Conservation (phyloP, 768 basidiomycete genomes). For the Termitomyces sp. region DNA sequence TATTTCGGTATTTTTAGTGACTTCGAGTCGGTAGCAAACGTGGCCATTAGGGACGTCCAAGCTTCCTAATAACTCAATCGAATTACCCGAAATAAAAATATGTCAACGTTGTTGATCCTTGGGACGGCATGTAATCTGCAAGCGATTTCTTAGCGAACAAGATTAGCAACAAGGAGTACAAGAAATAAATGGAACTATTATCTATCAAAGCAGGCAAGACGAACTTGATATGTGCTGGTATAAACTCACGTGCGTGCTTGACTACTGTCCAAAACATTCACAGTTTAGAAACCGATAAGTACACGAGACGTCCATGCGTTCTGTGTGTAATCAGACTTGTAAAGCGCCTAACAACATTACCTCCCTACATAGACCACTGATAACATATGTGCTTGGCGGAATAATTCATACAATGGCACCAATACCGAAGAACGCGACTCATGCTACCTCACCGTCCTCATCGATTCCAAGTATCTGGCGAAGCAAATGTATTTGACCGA, state of each 20-base stretch:
- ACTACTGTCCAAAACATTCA: background rate
- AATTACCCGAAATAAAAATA: background rate
- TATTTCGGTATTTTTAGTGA: background rate
- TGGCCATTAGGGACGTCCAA: background rate
- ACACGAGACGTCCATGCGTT: background rate
- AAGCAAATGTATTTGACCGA: conserved; percentile 69
- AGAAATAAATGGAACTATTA: background rate
- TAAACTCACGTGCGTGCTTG: background rate
- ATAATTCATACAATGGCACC: background rate
- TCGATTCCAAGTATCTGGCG: conserved; percentile 77
- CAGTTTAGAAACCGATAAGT: background rate
- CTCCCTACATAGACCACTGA: background rate
- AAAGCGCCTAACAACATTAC: background rate
- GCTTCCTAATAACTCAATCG: background rate
- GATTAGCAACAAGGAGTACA: too few species aligned
- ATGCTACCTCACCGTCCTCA: conserved; percentile 22
- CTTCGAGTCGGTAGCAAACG: background rate
- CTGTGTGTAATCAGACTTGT: background rate
- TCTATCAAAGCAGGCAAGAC: background rate
- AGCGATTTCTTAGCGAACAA: background rate
- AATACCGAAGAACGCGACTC: background rate
- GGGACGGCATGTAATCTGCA: background rate
- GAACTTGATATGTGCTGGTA: background rate
- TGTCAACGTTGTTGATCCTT: background rate
- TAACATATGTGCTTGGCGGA: background rate